Percentiles rank a stretch among this genome's conserved stretches.
Conservation (phyloP, 108 stramenopile genomes). For the Phaeodactylum tricornutum region DNA sequence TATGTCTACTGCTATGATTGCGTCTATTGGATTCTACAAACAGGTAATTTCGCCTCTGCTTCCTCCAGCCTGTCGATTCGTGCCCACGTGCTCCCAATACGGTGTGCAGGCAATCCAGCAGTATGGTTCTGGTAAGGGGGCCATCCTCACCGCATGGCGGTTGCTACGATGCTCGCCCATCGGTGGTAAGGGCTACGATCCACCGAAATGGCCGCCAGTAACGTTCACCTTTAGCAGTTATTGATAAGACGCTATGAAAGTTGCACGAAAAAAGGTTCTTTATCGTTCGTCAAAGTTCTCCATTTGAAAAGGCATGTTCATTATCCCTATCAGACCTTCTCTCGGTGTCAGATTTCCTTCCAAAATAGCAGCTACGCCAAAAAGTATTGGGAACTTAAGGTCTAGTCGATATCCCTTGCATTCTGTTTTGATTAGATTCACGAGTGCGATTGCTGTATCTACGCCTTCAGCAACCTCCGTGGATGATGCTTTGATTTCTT, state of each 20-base stretch:
- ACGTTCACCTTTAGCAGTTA: slow-evolving; percentile 61
- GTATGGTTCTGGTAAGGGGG: slow-evolving; percentile 69
- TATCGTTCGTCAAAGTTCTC: slow-evolving; percentile 81
- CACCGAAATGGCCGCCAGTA: slow-evolving; percentile 79
- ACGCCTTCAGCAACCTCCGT: slow-evolving; percentile 95
- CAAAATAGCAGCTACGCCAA: slow-evolving; percentile 87
- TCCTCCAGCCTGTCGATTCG: slow-evolving; percentile 82
- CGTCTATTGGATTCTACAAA: slow-evolving; percentile 75
- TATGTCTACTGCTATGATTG: slow-evolving; percentile 39
- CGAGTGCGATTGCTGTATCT: slow-evolving; percentile 86
- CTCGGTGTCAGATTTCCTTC: slow-evolving; percentile 79
- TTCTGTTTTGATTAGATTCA: slow-evolving; percentile 76
- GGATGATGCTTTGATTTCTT: slow-evolving; percentile 75
- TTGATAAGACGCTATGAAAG: slow-evolving; percentile 5
- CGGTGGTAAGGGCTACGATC: slow-evolving; percentile 86
- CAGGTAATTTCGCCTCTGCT: slow-evolving; percentile 70
- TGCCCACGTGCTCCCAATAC: slow-evolving; percentile 83
- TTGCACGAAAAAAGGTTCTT: not conserved
- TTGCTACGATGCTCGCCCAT: slow-evolving; percentile 71
- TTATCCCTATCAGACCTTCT: slow-evolving; percentile 84
- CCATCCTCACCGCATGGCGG: slow-evolving; percentile 68
- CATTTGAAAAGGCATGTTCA: slow-evolving; percentile 91
- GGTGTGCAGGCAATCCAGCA: slow-evolving; percentile 78
- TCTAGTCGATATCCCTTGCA: slow-evolving; percentile 89
- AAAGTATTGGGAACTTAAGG: slow-evolving; percentile 93